Evolutionary conservation across 1,284 basidiomycete genomes (phyloP).

Genomic region (Ustilago trichophora): DNA sequence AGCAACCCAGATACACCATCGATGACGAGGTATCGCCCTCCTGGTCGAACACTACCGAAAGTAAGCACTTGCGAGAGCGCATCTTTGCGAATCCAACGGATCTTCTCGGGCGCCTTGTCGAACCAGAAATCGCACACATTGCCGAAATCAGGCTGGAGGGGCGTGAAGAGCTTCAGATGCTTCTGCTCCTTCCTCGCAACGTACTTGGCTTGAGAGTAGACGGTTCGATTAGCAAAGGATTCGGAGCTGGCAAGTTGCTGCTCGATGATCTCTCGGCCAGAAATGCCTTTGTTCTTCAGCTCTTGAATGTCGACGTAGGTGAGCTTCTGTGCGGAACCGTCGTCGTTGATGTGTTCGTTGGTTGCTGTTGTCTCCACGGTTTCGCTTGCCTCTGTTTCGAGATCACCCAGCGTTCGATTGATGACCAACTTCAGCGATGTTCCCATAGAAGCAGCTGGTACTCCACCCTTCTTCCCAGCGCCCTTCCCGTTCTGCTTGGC

Average conservation of each 20-base stretch:
- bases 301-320: slow-evolving; percentile 64
- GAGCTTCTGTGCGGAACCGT: slow-evolving; percentile 59
- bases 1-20: slow-evolving; percentile 88
- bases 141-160: slow-evolving; percentile 84
- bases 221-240: slow-evolving; percentile 58
- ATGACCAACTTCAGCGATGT: slow-evolving; percentile 42
- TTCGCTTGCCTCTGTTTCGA: slow-evolving; percentile 37
- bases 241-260: slow-evolving; percentile 52
- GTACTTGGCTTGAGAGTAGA: slow-evolving; percentile 63
- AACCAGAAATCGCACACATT: slow-evolving; percentile 92
- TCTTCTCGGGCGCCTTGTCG: slow-evolving; percentile 72
- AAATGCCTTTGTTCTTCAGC: slow-evolving; percentile 61
- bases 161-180: slow-evolving; percentile 87
- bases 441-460: not conserved
- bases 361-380: slow-evolving; percentile 62
- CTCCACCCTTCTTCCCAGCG: slow-evolving; percentile 3
- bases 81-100: slow-evolving; percentile 86
- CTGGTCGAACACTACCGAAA: slow-evolving; percentile 83
- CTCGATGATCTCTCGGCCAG: slow-evolving; percentile 63
- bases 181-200: slow-evolving; percentile 63
- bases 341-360: slow-evolving; percentile 66
- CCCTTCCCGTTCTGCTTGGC: slow-evolving; percentile 8
- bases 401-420: slow-evolving; percentile 47
- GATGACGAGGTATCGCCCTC: slow-evolving; percentile 85
- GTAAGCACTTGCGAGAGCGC: slow-evolving; percentile 87